Base-by-base conservation (phyloP, 2,329 filamentous ascomycete genomes). In the Myriosclerotinia curreyana region DNA sequence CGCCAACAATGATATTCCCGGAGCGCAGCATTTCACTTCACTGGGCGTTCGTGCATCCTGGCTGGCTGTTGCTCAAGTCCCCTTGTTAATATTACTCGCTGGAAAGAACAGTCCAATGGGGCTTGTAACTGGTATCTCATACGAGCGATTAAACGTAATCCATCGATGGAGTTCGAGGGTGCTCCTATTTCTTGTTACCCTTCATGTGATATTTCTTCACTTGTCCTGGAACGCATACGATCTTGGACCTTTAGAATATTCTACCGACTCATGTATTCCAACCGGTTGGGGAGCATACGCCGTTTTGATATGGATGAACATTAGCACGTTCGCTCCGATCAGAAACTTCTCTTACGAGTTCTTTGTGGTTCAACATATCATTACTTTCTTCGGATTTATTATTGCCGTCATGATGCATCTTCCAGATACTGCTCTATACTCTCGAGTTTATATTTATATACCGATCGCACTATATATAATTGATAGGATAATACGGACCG, bases 81-180 rank as follows among this genome's bases (percentile, higher is more conserved):
- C 86, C 0, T 77, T 89, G 31, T 76, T 89, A 17, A 87, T 86
- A 69, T 77, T 89, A 2, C 78, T 89, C 17, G 81, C 84, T 25
- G 82, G 82, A 68, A 86, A 87, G 72, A 79, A 81, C 69, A 86
- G 80, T 68, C 72, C 85, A n/a, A 76, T 90, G 20, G 86, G 83
- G 0, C 77, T 81, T 61, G 75, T 91, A 28, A 80, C 81, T 9
- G 88, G 87, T 11, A 79, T 83, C 5, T 85, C 86, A 66, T 86
- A 90, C 71, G 88, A 91, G 74, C 81, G 86, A 11, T 78, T 91
- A 65, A 90, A 90, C 73, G 90, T 88, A 86, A 75, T 90, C 63
- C 88, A 91, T 71, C 82, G 88, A 67, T 91, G 88, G 88, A 83
- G 86, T 14, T 84, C 85, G 2, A 82, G 88, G 67, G 86, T 85